These are phyloP conservation scores for Yarrowia sp. DNA, from an alignment of 805 yeast genomes.

Conservation along the genomic window DNA sequence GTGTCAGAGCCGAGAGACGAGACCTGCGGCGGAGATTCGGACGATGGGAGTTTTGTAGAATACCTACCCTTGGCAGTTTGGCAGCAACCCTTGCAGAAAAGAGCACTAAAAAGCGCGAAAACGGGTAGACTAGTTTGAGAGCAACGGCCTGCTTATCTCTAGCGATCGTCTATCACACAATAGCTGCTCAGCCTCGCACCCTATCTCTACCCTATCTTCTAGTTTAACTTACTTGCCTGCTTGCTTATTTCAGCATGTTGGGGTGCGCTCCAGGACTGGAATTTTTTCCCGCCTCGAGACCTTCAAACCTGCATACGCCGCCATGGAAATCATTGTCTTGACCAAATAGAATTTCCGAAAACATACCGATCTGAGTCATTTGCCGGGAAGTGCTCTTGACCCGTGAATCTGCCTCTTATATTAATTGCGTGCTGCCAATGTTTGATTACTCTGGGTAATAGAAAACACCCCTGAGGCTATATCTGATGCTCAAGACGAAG, in stretches of 20 bases:
- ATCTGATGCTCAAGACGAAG: too few species aligned
- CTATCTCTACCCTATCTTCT: slow-evolving; percentile 1
- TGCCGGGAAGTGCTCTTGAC: not conserved
- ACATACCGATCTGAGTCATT: not conserved
- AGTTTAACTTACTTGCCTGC: not conserved
- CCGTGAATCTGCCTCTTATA: too few species aligned
- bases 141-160: not conserved
- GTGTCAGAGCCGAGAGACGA: not conserved
- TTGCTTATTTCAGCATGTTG: not conserved
- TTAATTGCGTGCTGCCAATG: too few species aligned
- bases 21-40: not conserved
- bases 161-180: not conserved
- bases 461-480: too few species aligned
- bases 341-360: not conserved
- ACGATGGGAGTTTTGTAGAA: not conserved
- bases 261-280: not conserved
- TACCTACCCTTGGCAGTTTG: not conserved
- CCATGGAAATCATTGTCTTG: not conserved
- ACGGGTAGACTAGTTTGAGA: not conserved
- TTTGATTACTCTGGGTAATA: too few species aligned
- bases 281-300: not conserved
- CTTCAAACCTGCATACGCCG: not conserved
- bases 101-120: too few species aligned
- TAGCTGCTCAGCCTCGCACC: not conserved
- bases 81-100: too few species aligned